phyloP scores from a whole-genome alignment of 768 basidiomycete species.

The Tulasnella sp. region DNA sequence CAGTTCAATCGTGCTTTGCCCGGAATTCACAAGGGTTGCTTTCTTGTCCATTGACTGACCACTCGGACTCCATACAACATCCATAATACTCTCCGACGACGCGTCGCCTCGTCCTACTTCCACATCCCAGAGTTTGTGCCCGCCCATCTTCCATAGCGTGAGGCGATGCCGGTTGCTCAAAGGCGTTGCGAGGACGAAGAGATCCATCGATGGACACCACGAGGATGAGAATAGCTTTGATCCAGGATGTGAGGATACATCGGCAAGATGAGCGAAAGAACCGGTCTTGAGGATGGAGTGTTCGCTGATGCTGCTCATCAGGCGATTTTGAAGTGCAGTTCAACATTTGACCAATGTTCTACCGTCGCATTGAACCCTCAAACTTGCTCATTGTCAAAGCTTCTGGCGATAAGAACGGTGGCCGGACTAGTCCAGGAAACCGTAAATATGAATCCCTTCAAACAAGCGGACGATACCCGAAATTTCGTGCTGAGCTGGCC shows the following conservation, averaged over 20 bases:
- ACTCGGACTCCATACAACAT: conserved; percentile 72
- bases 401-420: too few species aligned
- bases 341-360: too few species aligned
- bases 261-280: conserved; percentile 12
- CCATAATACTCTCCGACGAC: conserved; percentile 37
- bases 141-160: conserved; percentile 65
- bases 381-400: too few species aligned
- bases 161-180: conserved; percentile 9
- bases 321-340: too few species aligned
- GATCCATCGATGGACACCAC: conserved; percentile 17
- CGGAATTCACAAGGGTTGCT: too few species aligned
- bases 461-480: too few species aligned
- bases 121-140: conserved; percentile 72
- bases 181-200: conserved; percentile 7
- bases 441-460: too few species aligned
- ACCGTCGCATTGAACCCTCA: too few species aligned
- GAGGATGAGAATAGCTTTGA: conserved; percentile 8
- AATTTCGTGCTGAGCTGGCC: too few species aligned
- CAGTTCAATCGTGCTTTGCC: not conserved
- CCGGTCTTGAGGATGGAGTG: not conserved
- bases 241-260: conserved; percentile 1
- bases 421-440: too few species aligned
- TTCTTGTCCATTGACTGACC: conserved; percentile 36
- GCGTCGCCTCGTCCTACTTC: conserved; percentile 37
- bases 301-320: too few species aligned